Evolutionary conservation across 1,284 basidiomycete genomes (phyloP).

Genomic region (Takashimella tepidaria): DNA sequence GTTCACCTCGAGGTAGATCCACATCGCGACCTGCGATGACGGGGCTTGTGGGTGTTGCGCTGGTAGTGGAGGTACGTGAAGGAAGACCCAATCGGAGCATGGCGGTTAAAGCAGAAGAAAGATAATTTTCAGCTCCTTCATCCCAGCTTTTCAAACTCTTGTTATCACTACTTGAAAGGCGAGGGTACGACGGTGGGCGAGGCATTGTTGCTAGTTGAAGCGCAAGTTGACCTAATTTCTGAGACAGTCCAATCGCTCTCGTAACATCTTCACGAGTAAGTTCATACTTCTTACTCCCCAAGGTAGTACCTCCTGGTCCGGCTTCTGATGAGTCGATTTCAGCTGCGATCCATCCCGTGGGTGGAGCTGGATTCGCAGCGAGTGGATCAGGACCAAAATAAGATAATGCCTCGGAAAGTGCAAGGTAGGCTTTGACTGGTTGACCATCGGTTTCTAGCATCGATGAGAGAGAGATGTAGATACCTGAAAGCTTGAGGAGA

Average conservation of each 20-base stretch:
- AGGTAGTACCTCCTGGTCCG: neutral
- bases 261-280: constrained; percentile 31
- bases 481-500: constrained; percentile 43
- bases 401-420: constrained; percentile 29
- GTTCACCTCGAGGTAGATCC: constrained; percentile 15
- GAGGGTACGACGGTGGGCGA: neutral
- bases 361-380: constrained; percentile 1
- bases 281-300: neutral
- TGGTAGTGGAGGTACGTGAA: neutral
- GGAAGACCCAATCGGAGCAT: constrained; percentile 37
- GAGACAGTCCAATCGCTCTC: constrained; percentile 40
- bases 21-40: constrained; percentile 41
- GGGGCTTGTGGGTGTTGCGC: constrained; percentile 3
- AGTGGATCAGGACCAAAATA: constrained; percentile 33
- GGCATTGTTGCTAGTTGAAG: constrained; percentile 12
- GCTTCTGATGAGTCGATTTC: neutral
- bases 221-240: constrained; percentile 35
- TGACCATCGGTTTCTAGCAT: constrained; percentile 38
- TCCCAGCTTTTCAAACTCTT: constrained; percentile 22
- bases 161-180: neutral
- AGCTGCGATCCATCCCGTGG: constrained; percentile 8
- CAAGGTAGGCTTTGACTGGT: constrained; percentile 29
- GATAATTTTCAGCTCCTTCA: constrained; percentile 32
- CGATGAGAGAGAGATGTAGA: constrained; percentile 40
- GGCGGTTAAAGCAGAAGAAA: constrained; percentile 33